phyloP scores from a whole-genome alignment of 2,329 filamentous ascomycete species.

The Hirsutella thompsonii region DNA sequence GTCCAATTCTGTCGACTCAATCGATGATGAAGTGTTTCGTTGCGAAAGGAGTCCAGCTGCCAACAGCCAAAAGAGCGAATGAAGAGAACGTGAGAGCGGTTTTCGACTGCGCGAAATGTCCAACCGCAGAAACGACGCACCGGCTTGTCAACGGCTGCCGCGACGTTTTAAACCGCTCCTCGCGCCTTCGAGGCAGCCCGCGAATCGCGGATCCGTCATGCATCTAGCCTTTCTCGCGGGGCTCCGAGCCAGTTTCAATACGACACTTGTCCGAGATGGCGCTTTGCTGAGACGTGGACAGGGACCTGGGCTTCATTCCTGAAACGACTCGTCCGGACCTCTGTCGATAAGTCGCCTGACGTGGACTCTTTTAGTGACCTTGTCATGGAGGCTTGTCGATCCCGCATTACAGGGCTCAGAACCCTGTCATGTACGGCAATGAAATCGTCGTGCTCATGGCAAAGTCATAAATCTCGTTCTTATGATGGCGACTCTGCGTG shows the following conservation, averaged over 20 bases:
- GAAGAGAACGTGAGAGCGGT: not conserved
- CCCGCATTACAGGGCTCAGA: not conserved
- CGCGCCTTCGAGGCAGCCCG: not conserved
- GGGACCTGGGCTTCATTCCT: not conserved
- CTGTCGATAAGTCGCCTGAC: not conserved
- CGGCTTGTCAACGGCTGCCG: conserved; percentile 1
- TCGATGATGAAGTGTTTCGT: too few species aligned
- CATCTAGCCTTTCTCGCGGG: not conserved
- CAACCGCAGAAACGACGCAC: not conserved
- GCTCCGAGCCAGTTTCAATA: not conserved
- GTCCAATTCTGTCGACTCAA: not conserved
- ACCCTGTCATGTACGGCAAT: too few species aligned
- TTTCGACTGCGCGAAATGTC: not conserved
- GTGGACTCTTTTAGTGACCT: not conserved
- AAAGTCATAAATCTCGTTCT: too few species aligned
- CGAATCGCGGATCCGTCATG: not conserved
- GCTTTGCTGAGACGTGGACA: conserved; percentile 1
- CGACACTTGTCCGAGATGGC: not conserved
- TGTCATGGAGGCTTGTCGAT: not conserved
- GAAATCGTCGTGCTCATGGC: too few species aligned
- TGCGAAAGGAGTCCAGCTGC: too few species aligned
- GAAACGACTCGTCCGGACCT: conserved; percentile 2
- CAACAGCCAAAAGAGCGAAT: not conserved
- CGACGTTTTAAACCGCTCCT: not conserved
- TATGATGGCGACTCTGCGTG: too few species aligned